These are phyloP conservation scores for Daldinia bambusicola DNA, from an alignment of 495 filamentous ascomycete genomes.

Conservation along the genomic window DNA sequence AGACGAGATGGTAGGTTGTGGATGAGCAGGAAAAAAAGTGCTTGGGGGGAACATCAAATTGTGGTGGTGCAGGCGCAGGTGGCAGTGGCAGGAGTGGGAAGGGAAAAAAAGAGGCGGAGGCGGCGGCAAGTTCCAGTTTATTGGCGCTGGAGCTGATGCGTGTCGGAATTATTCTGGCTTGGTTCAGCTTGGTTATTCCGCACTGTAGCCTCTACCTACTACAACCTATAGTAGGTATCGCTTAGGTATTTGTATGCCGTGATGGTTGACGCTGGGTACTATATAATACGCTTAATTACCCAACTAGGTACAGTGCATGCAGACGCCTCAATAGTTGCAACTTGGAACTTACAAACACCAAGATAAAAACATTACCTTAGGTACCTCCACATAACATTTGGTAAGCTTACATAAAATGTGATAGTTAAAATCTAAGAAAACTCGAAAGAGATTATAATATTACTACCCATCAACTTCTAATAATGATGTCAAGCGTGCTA, in stretches of 20 bases:
- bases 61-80: slow-evolving; percentile 51
- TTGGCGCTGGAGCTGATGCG: slow-evolving; percentile 43
- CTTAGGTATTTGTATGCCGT: background rate
- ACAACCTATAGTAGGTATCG: too few species aligned
- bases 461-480: slow-evolving; percentile 19
- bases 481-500: slow-evolving; percentile 7
- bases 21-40: slow-evolving; percentile 50
- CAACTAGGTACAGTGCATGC: slow-evolving; percentile 6
- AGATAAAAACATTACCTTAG: background rate
- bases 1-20: slow-evolving; percentile 47
- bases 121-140: slow-evolving; percentile 44
- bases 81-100: slow-evolving; percentile 49
- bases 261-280: slow-evolving; percentile 16
- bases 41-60: slow-evolving; percentile 46
- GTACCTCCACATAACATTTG: background rate
- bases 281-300: slow-evolving; percentile 4
- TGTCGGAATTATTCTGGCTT: slow-evolving; percentile 44
- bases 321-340: slow-evolving; percentile 2
- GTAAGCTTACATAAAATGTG: background rate
- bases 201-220: slow-evolving; percentile 3
- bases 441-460: slow-evolving; percentile 20
- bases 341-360: background rate
- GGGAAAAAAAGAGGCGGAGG: slow-evolving; percentile 45
- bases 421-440: slow-evolving; percentile 2
- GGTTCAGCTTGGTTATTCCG: slow-evolving; percentile 8